Evolutionary conservation across 805 yeast genomes (phyloP), one percentile per base, ranked within the genome.

Genomic region (Debaryomyces tyrocola): DNA sequence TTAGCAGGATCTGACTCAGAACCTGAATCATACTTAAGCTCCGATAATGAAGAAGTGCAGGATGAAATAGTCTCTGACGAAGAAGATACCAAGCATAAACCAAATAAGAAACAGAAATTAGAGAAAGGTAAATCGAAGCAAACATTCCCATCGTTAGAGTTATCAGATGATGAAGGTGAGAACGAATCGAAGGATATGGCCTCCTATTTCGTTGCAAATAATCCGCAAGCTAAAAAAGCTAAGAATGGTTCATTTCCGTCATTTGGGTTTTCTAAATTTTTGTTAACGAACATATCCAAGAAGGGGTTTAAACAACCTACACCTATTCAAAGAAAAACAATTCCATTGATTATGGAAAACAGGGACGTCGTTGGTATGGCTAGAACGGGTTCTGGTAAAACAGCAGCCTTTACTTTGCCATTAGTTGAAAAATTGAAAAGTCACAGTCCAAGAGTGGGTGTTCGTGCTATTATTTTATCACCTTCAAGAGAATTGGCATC

Each of bases 331-430:
- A 78, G 99, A 53, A 94, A 92, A 63, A 85, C 99, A 2, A 88
- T 94, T 48, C 99, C 99, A 0, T 74, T 90, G 45, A 84, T 94
- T 48, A 73, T 94, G 72, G 89, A 87, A 40, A 86, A 83, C 45
- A 78, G 95, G 60, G 99, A 94, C 69, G 96, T 94, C 36, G 99
- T 94, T 12, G 99, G 97, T 62, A 94, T 94, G 99, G 99, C 99
- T 12, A 80, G 99, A 61, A 94, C 99, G 0, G 99, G 99, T 59
- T 88, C 96, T 20, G 99, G 99, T 76, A 94, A 94, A 63, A 94
- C 99, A 0, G 99, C 99, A 7, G 98, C 99, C 0, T 94, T 94
- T 63, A 79, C 89, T 17, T 70, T 94, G 45, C 99, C 99, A 3
- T 76, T 94, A 73, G 77, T 94, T 53, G 97, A 94, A 57, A 84